Conservation (phyloP, 2,329 filamentous ascomycete genomes). For the Colletotrichum sp. region DNA sequence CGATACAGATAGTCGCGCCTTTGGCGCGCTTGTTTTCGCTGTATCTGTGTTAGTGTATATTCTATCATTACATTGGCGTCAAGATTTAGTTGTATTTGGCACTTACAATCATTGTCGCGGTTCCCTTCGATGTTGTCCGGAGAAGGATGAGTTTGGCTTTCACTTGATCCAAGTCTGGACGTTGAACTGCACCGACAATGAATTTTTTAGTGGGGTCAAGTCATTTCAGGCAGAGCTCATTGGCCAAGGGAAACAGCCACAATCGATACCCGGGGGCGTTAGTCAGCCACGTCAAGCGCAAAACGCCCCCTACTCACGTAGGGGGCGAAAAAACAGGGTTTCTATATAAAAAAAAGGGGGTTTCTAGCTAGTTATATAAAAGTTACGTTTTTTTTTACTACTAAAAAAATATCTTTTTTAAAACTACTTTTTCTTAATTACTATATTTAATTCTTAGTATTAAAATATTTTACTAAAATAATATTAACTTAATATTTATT, state of each 20-base stretch:
- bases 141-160: background rate
- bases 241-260: background rate
- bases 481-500: no score
- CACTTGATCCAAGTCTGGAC: background rate
- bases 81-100: accelerated
- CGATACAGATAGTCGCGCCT: constrained; percentile 72
- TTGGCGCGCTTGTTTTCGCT: background rate
- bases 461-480: no score
- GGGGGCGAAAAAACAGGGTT: no score
- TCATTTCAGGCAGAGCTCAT: background rate
- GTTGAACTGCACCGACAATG: background rate
- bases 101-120: background rate
- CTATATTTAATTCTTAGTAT: no score
- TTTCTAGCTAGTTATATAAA: no score
- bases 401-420: no score
- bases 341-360: no score
- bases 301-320: no score
- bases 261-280: no score
- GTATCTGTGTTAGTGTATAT: background rate
- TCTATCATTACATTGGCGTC: background rate
- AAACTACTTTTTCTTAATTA: no score
- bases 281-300: no score
- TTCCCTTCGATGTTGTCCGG: background rate
- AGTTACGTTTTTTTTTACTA: no score
- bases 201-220: background rate